Conservation (phyloP, 768 basidiomycete species). For the Auricularia cornea region DNA sequence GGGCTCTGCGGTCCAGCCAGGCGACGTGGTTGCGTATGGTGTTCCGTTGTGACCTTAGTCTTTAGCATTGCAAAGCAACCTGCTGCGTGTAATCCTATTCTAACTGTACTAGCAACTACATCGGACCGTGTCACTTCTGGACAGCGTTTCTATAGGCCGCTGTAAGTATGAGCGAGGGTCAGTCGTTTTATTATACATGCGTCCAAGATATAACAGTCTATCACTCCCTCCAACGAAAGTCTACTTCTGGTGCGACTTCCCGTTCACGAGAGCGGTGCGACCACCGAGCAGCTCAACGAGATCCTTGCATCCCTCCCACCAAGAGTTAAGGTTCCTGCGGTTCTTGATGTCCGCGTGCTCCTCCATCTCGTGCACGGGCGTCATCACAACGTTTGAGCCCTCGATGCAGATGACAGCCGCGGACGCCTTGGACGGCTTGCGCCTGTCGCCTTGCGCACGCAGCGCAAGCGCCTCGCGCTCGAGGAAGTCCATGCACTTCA, state of each 20-base stretch:
- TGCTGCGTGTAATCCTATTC: too few relatives aligned
- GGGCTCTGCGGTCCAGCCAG: too few relatives aligned
- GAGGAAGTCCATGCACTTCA: constrained; percentile 92
- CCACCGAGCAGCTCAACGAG: constrained; percentile 63
- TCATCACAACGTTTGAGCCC: constrained; percentile 70
- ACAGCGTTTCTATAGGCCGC: too few relatives aligned
- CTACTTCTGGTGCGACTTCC: neutral
- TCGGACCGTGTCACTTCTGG: too few relatives aligned
- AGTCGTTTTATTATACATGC: neutral
- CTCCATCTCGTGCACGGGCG: constrained; percentile 77
- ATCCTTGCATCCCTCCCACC: constrained; percentile 68
- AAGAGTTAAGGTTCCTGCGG: constrained; percentile 64
- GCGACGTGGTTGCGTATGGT: too few relatives aligned
- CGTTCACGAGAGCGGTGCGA: neutral
- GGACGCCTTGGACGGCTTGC: constrained; percentile 48
- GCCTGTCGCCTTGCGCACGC: constrained; percentile 42
- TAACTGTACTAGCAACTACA: too few relatives aligned
- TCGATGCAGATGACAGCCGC: constrained; percentile 92
- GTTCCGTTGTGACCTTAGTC: too few relatives aligned
- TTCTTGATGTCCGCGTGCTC: constrained; percentile 86
- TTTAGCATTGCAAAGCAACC: too few relatives aligned
- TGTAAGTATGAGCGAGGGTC: too few relatives aligned
- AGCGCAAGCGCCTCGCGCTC: constrained; percentile 66
- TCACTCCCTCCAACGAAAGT: neutral
- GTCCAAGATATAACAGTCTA: neutral